These are phyloP conservation scores for Sporothrix phasma DNA, from an alignment of 2,329 filamentous ascomycete genomes.

Conservation along the genomic window DNA sequence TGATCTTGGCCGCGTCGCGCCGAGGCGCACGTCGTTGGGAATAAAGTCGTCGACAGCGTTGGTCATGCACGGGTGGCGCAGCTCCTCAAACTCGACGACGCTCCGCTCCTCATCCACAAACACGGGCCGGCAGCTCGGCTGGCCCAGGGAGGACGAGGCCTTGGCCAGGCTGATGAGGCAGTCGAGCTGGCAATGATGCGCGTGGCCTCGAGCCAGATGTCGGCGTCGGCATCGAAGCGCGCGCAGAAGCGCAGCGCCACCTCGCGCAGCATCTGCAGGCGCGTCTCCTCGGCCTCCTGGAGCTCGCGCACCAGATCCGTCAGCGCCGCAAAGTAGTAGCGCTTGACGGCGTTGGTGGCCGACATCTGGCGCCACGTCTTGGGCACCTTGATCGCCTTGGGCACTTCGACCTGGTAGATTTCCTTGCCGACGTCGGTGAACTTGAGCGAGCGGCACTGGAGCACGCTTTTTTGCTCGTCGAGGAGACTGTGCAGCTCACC, in stretches of 20 bases:
- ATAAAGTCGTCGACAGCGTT: constrained; percentile 89
- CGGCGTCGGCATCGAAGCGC: constrained; percentile 81
- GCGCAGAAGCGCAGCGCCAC: constrained; percentile 74
- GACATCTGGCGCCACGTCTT: constrained; percentile 94
- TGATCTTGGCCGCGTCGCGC: constrained; percentile 71
- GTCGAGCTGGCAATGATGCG: constrained; percentile 88
- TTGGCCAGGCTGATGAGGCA: constrained; percentile 90
- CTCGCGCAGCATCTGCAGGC: constrained; percentile 82
- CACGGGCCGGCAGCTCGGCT: constrained; percentile 78
- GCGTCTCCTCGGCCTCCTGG: constrained; percentile 89
- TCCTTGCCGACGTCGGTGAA: constrained; percentile 89
- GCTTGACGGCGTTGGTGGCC: constrained; percentile 77
- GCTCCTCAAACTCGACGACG: constrained; percentile 81
- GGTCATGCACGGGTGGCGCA: constrained; percentile 91
- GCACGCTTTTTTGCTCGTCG: constrained; percentile 57
- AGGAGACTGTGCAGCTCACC: constrained; percentile 61
- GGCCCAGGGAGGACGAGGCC: constrained; percentile 71
- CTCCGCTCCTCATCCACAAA: constrained; percentile 81
- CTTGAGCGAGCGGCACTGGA: constrained; percentile 63
- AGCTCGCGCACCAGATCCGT: constrained; percentile 73
- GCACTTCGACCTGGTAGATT: constrained; percentile 89
- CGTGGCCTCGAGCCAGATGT: constrained; percentile 78
- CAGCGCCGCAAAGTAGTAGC: constrained; percentile 85
- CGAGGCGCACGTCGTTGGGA: constrained; percentile 83
- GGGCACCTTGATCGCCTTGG: constrained; percentile 75